Evolutionary conservation across 2,329 filamentous ascomycete species (phyloP), one percentile per base, ranked within the genome.

Genomic region (Arachnomyces sp.): DNA sequence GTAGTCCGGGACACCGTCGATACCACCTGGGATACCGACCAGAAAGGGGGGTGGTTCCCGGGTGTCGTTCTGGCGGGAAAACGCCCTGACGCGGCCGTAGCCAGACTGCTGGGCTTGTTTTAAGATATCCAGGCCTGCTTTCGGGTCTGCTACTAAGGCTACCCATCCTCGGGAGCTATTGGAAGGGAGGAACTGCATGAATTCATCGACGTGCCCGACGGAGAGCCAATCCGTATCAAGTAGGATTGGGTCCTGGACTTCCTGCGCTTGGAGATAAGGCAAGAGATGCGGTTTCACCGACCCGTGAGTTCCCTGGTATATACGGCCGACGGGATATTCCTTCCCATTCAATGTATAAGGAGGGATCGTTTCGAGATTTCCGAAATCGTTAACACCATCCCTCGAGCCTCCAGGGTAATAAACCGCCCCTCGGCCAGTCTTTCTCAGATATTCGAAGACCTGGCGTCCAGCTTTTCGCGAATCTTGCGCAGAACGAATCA

Each of bases 301-400:
- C 8, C 34, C 38, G 18, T 47, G 49, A 29, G 38, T 40, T 2
- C 55, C 52, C 31, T 48, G 38, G 15, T 57, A 52, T 14, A 55
- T 46, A 1, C 53, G 46, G 1, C 52, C 53, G 14, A 48, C 51
- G 1, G 47, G 48, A 21, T 50, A 57, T 21, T 29, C n/a, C 30
- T 34, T 42, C 18, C 40, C 40, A 11, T 42, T 38, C 8, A 30
- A 39, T 12, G 21, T 44, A 31, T 51, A 57, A 0, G 64, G 63
- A 3, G 61, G 65, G 18, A 66, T 65, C 0, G 61, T 61, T 41
- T 67, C 63, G 3, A 68, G 36, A 39, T 67, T 67, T 0, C 64
- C 53, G 34, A 49, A 44, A 11, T 49, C 50, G 28, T 57, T 54
- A 31, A 56, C 46, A 25, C 51, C 49, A 17, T 51, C 47, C 21